Evolutionary conservation across 75 land plant genomes (phyloP).

Genomic region (Cunninghamia lanceolata): DNA sequence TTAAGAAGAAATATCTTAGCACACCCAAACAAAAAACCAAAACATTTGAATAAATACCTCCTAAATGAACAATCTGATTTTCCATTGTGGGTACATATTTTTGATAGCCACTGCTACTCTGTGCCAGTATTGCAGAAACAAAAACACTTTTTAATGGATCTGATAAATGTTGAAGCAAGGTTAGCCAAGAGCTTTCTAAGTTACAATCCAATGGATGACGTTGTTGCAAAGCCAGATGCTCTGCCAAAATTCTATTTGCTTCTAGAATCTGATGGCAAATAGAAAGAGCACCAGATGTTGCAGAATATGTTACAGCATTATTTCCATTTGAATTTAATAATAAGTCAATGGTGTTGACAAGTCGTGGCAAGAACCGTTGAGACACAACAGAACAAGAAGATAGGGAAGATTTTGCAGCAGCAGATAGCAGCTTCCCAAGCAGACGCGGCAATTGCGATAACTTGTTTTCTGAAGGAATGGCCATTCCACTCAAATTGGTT

Average conservation of each 20-base stretch:
- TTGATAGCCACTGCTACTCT: neutral
- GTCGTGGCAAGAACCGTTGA: slow-evolving; percentile 30
- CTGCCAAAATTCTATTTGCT: slow-evolving; percentile 50
- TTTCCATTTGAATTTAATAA: neutral
- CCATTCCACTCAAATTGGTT: slow-evolving; percentile 9
- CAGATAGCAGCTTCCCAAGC: slow-evolving; percentile 46
- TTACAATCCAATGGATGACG: neutral
- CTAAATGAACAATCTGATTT: slow-evolving; percentile 1
- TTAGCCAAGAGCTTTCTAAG: slow-evolving; percentile 14
- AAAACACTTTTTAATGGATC: slow-evolving; percentile 17
- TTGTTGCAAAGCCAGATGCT: slow-evolving; percentile 9
- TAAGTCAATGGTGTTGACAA: slow-evolving; percentile 28
- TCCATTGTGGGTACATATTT: neutral
- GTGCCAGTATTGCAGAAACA: slow-evolving; percentile 21
- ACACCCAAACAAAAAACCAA: neutral
- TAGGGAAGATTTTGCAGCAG: slow-evolving; percentile 40
- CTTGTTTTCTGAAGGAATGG: slow-evolving; percentile 23
- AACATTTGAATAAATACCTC: neutral
- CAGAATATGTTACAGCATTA: neutral
- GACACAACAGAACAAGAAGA: slow-evolving; percentile 51
- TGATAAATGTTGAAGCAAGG: slow-evolving; percentile 27
- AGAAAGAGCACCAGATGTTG: slow-evolving; percentile 51
- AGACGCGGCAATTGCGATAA: slow-evolving; percentile 24
- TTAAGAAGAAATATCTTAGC: neutral
- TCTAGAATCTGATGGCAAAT: slow-evolving; percentile 48